Percentiles rank a stretch among this genome's conserved stretches.
Conservation (phyloP, 306 rosid species). For the Quercus glauca region DNA sequence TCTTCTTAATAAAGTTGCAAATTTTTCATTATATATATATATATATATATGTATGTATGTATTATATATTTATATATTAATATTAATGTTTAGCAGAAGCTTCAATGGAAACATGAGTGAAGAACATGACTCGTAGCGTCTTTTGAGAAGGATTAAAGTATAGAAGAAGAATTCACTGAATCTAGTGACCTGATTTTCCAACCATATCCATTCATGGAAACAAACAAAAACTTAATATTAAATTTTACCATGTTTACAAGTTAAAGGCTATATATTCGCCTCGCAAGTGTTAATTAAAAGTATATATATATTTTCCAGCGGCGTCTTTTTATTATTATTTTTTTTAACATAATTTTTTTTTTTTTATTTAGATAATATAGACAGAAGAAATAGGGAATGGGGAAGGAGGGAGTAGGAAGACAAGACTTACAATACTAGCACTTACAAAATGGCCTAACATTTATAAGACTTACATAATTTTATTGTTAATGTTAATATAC, state of each 20-base stretch:
- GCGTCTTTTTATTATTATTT: not conserved
- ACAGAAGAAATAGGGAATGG: too few species aligned
- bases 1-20: too few species aligned
- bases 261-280: not conserved
- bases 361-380: too few species aligned
- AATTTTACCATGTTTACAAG: not conserved
- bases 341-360: not conserved
- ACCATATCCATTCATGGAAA: not conserved
- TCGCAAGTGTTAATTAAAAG: not conserved
- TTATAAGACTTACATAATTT: not conserved
- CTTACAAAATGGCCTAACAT: not conserved
- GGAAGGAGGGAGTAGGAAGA: too few species aligned
- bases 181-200: not conserved
- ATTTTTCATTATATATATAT: too few species aligned
- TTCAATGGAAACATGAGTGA: not conserved
- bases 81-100: not conserved
- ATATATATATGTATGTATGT: too few species aligned
- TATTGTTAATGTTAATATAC: not conserved
- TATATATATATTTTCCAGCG: not conserved
- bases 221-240: not conserved
- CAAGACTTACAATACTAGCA: too few species aligned
- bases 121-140: slow-evolving; percentile 16
- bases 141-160: slow-evolving; percentile 4
- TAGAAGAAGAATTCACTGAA: slow-evolving; percentile 15
- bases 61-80: not conserved